Evolutionary conservation across 768 basidiomycete species (phyloP).

Genomic region (Phylloporus scabripes): DNA sequence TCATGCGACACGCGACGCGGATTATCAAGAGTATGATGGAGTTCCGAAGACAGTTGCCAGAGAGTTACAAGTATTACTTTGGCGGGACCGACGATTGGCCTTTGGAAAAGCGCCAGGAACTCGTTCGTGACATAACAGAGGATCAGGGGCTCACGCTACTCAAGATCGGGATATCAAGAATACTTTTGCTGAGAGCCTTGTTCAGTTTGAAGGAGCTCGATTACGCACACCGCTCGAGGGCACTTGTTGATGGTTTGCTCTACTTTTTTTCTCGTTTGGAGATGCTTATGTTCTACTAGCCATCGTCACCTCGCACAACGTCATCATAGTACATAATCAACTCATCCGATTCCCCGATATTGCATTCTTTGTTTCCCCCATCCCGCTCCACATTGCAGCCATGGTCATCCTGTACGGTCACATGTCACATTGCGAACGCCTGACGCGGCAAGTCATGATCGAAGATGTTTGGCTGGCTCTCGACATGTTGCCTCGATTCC

Average conservation of each 20-base stretch:
- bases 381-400: conserved; percentile 83
- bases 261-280: neutral
- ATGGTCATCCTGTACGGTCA: conserved; percentile 89
- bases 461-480: conserved; percentile 86
- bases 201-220: conserved; percentile 72
- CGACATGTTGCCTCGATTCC: conserved; percentile 82
- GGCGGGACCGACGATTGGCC: conserved; percentile 74
- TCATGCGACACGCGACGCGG: conserved; percentile 72
- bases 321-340: conserved; percentile 78
- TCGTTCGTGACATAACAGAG: conserved; percentile 71
- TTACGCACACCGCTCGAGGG: conserved; percentile 60
- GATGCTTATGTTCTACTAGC: conserved; percentile 38
- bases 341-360: conserved; percentile 82
- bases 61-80: conserved; percentile 70
- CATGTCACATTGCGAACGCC: conserved; percentile 69
- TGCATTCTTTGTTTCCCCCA: conserved; percentile 85
- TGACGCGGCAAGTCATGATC: conserved; percentile 58
- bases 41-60: conserved; percentile 64
- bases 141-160: conserved; percentile 79
- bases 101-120: conserved; percentile 53
- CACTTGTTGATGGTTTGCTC: conserved; percentile 68
- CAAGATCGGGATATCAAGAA: conserved; percentile 77
- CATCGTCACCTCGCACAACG: conserved; percentile 82
- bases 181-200: conserved; percentile 69
- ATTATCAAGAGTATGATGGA: conserved; percentile 75